Percentiles rank a stretch among this genome's conserved stretches.
Evolutionary conservation across 208 protist genomes (phyloP).

Genomic region (Wallacemonas sp.): DNA sequence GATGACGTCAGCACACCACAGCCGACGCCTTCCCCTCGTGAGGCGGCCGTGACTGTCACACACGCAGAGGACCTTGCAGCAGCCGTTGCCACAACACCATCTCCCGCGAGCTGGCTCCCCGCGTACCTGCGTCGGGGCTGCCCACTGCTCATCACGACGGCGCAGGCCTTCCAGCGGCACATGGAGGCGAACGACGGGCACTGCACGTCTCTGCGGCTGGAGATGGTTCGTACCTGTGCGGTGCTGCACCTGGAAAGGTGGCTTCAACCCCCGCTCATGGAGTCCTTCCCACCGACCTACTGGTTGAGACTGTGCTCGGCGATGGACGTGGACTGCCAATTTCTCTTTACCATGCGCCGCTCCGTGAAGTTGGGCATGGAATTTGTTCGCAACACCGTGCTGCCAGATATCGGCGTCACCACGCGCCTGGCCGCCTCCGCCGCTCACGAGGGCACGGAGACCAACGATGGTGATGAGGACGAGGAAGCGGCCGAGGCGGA

Average conservation of each 20-base stretch:
- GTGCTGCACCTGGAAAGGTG: slow-evolving; percentile 44
- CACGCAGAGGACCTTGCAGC: neutral
- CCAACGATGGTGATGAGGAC: neutral
- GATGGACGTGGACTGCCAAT: slow-evolving; percentile 83
- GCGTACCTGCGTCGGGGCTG: slow-evolving; percentile 32
- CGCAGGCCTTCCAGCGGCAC: slow-evolving; percentile 33
- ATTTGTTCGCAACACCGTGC: slow-evolving; percentile 39
- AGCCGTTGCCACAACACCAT: neutral
- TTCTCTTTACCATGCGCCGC: slow-evolving; percentile 42
- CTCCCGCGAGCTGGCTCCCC: slow-evolving; percentile 14
- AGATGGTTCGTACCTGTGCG: slow-evolving; percentile 50
- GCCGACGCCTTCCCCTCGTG: neutral
- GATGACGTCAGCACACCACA: neutral
- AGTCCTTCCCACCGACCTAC: slow-evolving; percentile 22
- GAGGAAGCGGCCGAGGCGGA: neutral
- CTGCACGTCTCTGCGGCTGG: slow-evolving; percentile 45
- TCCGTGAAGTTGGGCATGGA: slow-evolving; percentile 28
- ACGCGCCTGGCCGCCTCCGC: slow-evolving; percentile 12
- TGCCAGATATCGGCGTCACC: slow-evolving; percentile 40
- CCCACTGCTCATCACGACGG: slow-evolving; percentile 52
- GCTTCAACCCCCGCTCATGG: slow-evolving; percentile 38
- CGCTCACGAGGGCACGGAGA: slow-evolving; percentile 10
- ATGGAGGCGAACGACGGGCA: slow-evolving; percentile 14
- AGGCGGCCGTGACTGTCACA: neutral
- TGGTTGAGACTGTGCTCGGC: slow-evolving; percentile 67